These are phyloP conservation scores for Aquilaria malaccensis DNA, from an alignment of 345 rosid genomes.

Conservation along the genomic window DNA sequence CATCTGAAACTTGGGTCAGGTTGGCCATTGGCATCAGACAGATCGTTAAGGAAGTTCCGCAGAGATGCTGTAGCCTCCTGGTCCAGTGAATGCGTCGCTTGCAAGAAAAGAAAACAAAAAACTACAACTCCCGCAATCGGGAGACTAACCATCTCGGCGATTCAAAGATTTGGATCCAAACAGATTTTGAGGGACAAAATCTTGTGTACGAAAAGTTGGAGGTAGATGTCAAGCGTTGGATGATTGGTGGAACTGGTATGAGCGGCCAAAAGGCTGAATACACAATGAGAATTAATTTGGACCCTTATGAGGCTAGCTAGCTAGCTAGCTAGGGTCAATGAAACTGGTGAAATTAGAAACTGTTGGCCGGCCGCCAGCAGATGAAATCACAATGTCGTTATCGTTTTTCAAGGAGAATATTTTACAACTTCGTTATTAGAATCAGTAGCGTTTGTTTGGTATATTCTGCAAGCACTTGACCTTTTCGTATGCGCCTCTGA, in stretches of 20 bases:
- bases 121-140: slow-evolving; percentile 18
- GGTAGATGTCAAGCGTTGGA: slow-evolving; percentile 25
- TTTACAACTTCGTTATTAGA: background rate
- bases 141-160: slow-evolving; percentile 23
- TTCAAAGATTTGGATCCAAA: slow-evolving; percentile 7
- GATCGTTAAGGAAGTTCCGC: slow-evolving; percentile 20
- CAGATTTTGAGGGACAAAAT: slow-evolving; percentile 7
- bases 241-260: slow-evolving; percentile 10
- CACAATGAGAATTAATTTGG: slow-evolving; percentile 25
- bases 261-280: slow-evolving; percentile 19
- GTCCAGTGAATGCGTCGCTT: slow-evolving; percentile 19
- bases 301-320: slow-evolving; percentile 10
- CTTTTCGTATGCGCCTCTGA: no score
- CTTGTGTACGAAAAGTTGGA: slow-evolving; percentile 2
- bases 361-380: slow-evolving; percentile 21
- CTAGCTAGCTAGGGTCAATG: background rate
- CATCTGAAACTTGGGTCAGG: slow-evolving; percentile 26
- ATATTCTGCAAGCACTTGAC: no score
- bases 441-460: no score
- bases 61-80: slow-evolving; percentile 19
- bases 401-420: slow-evolving; percentile 12
- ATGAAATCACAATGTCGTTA: background rate
- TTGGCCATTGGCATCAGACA: slow-evolving; percentile 18
- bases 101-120: slow-evolving; percentile 19
- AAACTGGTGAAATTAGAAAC: background rate